Conservation (phyloP, 2,329 filamentous ascomycete species). For the Colletotrichum shisoi region DNA sequence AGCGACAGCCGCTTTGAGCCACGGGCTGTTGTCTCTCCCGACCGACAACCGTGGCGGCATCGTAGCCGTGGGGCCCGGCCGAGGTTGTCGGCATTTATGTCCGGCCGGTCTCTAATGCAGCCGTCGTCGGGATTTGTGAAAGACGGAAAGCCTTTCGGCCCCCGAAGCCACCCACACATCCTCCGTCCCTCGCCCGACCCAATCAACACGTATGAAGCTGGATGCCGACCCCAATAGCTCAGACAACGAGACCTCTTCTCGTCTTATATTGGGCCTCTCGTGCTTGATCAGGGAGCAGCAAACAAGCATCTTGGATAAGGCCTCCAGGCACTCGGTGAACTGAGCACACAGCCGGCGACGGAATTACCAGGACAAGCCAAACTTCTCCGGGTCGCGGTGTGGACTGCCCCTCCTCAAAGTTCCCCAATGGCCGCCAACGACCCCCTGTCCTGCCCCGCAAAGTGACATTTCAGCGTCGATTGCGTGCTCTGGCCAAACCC, state of each 20-base stretch:
- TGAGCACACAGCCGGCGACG: neutral
- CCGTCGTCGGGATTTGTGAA: neutral
- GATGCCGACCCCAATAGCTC: no score
- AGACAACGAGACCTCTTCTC: neutral
- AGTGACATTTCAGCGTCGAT: slow-evolving; percentile 44
- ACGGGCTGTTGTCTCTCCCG: neutral
- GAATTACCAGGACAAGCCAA: neutral
- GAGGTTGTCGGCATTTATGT: slow-evolving; percentile 21
- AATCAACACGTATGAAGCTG: neutral
- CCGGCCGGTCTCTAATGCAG: neutral
- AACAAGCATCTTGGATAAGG: neutral
- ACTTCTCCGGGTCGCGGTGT: slow-evolving; percentile 7
- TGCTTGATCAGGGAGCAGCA: neutral
- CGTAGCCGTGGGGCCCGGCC: slow-evolving; percentile 4
- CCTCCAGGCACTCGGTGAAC: slow-evolving; percentile 4
- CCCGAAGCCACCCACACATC: neutral
- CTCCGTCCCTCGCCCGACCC: no score
- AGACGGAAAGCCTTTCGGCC: neutral
- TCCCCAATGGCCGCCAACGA: neutral
- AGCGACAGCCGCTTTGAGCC: slow-evolving; percentile 11
- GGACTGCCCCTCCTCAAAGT: neutral
- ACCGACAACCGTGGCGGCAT: slow-evolving; percentile 35
- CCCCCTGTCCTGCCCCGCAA: slow-evolving; percentile 36
- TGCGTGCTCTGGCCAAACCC: slow-evolving; percentile 47
- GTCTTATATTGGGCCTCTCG: neutral